phyloP scores from a whole-genome alignment of 495 filamentous ascomycete species.

The Lophiotrema nucula region DNA sequence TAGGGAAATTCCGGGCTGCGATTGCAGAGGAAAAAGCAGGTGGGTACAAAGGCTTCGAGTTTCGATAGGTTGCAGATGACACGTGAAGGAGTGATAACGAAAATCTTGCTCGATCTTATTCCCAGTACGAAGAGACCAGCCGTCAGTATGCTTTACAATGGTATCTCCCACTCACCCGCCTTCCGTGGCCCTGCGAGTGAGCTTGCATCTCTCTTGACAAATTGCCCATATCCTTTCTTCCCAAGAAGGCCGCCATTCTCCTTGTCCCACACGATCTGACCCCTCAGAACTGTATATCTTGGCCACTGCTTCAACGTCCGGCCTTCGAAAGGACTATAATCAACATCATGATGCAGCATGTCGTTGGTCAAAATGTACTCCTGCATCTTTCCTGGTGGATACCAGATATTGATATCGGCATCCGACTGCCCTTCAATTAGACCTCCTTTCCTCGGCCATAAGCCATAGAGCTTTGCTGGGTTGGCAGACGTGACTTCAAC shows the following conservation, averaged over 20 bases:
- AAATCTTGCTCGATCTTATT: too few relatives aligned
- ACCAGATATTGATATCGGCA: constrained; percentile 56
- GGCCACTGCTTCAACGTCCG: constrained; percentile 58
- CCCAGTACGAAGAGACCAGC: too few relatives aligned
- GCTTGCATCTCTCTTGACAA: constrained; percentile 51
- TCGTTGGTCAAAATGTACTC: constrained; percentile 49
- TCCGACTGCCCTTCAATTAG: constrained; percentile 55
- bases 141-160: not conserved
- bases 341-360: constrained; percentile 58
- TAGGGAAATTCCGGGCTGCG: too few relatives aligned
- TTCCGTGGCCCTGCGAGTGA: constrained; percentile 37
- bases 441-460: constrained; percentile 56
- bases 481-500: constrained; percentile 59
- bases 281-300: constrained; percentile 58
- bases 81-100: too few relatives aligned
- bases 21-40: too few relatives aligned
- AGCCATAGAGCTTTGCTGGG: constrained; percentile 60
- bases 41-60: too few relatives aligned
- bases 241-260: constrained; percentile 52
- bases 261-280: constrained; percentile 57
- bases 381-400: constrained; percentile 45
- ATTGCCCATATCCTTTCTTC: constrained; percentile 52
- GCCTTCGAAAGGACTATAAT: constrained; percentile 64
- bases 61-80: too few relatives aligned
- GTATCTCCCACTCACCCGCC: constrained; percentile 29